A percentile compares a stretch with the other conserved stretches of the same genome.
phyloP scores from a whole-genome alignment of 129 eudicot species.

The carrot (Daucus carota) region DNA sequence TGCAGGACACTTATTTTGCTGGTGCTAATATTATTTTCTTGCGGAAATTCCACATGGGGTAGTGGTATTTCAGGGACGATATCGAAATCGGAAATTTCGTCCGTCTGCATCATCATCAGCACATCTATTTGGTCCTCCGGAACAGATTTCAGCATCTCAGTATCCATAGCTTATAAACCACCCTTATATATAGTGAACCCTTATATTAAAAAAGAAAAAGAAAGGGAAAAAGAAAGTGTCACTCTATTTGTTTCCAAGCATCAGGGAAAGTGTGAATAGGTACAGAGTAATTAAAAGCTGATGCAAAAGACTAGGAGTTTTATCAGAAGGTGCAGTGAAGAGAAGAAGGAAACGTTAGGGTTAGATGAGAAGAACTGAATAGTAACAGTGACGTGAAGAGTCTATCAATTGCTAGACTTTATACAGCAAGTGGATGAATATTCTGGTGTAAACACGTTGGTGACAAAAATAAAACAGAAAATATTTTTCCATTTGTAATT shows the following conservation, averaged over 20 bases:
- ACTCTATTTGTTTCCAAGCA: neutral
- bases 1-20: constrained; percentile 7
- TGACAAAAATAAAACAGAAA: neutral
- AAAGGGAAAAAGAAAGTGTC: neutral
- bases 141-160: constrained; percentile 57
- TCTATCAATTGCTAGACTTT: constrained; percentile 39
- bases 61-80: constrained; percentile 4
- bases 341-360: constrained; percentile 12
- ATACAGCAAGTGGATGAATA: constrained; percentile 49
- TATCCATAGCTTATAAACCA: constrained; percentile 41
- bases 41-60: constrained; percentile 24
- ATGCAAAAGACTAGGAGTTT: constrained; percentile 46
- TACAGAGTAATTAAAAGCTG: constrained; percentile 12
- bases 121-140: constrained; percentile 68
- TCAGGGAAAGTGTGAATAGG: constrained; percentile 16
- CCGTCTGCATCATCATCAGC: constrained; percentile 75
- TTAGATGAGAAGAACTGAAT: constrained; percentile 17
- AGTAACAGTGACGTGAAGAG: constrained; percentile 34
- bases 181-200: constrained; percentile 31
- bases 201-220: no score
- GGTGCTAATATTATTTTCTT: constrained; percentile 7
- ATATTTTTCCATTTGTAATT: no score
- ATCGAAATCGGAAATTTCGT: constrained; percentile 51
- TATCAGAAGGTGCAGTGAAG: constrained; percentile 49
- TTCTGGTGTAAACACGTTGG: neutral